These are phyloP conservation scores for Synchytrium microbalum DNA, from an alignment of 371 early-diverging fungal genomes.

Conservation along the genomic window DNA sequence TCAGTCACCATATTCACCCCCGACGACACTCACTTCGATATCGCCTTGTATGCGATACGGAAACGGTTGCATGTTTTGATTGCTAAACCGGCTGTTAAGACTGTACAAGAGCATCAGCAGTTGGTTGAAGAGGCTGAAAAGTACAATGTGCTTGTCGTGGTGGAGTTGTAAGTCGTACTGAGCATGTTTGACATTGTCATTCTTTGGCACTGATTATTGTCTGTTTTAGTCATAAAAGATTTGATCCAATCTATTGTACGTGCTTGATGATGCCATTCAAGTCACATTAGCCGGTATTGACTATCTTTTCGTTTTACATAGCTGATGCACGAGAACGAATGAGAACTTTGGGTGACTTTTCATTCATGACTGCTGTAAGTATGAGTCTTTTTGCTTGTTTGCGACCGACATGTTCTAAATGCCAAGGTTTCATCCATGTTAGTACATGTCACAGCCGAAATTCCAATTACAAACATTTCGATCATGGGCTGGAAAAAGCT, in stretches of 20 bases:
- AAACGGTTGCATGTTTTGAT: slow-evolving; percentile 35
- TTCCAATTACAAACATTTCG: slow-evolving; percentile 41
- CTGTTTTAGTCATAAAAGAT: slow-evolving; percentile 49
- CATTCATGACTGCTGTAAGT: slow-evolving; percentile 37
- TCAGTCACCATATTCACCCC: slow-evolving; percentile 47
- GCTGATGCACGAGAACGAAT: slow-evolving; percentile 27
- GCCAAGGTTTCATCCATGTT: no score
- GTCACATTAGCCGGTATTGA: no score
- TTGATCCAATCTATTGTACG: slow-evolving; percentile 38
- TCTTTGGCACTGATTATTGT: no score
- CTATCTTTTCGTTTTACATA: no score
- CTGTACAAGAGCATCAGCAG: slow-evolving; percentile 27
- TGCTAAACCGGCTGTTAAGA: slow-evolving; percentile 46
- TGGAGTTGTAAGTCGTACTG: no score
- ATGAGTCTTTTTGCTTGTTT: no score
- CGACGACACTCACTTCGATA: slow-evolving; percentile 43
- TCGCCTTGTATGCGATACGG: slow-evolving; percentile 39
- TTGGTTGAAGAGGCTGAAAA: slow-evolving; percentile 32
- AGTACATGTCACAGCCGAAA: slow-evolving; percentile 50
- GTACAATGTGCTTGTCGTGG: slow-evolving; percentile 33
- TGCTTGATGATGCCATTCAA: not conserved
- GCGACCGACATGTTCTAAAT: no score
- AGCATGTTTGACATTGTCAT: no score
- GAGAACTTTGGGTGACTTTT: slow-evolving; percentile 33
- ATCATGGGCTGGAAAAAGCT: slow-evolving; percentile 41